Percentiles rank a stretch among this genome's conserved stretches.
phyloP scores from a whole-genome alignment of 2,329 filamentous ascomycete genomes.

The Colletotrichum sp. region DNA sequence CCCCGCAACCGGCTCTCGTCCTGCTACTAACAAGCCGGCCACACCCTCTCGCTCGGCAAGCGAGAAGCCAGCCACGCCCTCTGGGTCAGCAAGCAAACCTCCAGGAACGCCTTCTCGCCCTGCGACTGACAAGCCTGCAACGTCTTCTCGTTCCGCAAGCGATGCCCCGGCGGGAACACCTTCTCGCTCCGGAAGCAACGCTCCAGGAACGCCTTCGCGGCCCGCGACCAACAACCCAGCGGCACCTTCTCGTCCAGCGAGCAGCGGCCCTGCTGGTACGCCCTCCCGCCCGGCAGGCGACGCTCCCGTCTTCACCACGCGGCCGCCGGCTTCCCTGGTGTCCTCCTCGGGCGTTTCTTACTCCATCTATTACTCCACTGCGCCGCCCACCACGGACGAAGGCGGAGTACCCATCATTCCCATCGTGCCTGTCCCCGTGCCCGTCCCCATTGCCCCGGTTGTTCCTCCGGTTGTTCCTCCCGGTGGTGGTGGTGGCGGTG shows the following conservation, averaged over 20 bases:
- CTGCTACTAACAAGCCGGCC: not conserved
- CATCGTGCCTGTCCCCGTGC: not conserved
- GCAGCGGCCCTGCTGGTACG: not conserved
- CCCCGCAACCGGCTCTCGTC: not conserved
- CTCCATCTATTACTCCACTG: not conserved
- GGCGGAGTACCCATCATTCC: not conserved
- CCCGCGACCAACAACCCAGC: not conserved
- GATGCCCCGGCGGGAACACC: not conserved
- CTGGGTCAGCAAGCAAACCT: not conserved
- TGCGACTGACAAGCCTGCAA: not conserved
- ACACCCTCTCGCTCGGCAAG: not conserved
- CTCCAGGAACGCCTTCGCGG: not conserved
- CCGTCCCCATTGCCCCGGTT: not conserved
- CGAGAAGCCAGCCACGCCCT: not conserved
- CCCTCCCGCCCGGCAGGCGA: not conserved
- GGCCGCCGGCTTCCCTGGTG: not conserved
- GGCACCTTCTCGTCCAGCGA: not conserved
- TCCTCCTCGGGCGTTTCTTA: not conserved
- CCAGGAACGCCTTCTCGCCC: not conserved
- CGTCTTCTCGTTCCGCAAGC: not conserved
- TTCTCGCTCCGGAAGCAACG: not conserved
- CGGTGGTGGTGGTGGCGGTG: not conserved
- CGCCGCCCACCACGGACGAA: not conserved
- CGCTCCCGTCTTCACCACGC: not conserved
- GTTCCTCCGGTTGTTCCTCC: not conserved